Evolutionary conservation across 495 filamentous ascomycete genomes (phyloP), one percentile per base, ranked within the genome.

Genomic region (Gamarada debralockiae): DNA sequence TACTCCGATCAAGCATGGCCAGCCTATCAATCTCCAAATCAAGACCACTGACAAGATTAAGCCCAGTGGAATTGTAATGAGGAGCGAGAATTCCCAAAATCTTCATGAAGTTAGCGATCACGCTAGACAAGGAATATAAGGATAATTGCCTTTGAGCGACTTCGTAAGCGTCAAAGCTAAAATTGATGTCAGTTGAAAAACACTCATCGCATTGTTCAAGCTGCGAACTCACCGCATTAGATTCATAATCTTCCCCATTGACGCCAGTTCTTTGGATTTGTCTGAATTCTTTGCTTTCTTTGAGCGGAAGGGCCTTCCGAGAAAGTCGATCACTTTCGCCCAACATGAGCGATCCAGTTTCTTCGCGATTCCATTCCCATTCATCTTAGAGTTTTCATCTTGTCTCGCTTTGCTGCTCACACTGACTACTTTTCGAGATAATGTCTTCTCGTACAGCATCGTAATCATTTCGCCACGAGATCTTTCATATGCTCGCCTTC

Each of bases 401-500:
- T 55, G 39, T 6, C 61, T 14, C 5, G 52, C 48, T 50, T 54
- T 53, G 53, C 56, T 73, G 40, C 68, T 68, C 24, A 75, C 63
- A 8, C 81, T 80, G 49, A 87, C 76, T 0, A 88, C 78, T 67
- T 92, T 92, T 27, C 89, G 71, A 4, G 81, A 78, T 8, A 93
- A 67, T 0, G 87, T 89, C 68, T 95, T 95, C 62, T 90, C 88
- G 51, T 91, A 91, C 22, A 93, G 73, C 80, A 90, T 91, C 49
- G 88, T 92, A 44, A 95, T 84, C 82, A 92, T 83, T 63, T 92
- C 89, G 8, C 89, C 89, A 38, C 89, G 72, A 4, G 85, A 87
- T 44, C 89, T 73, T 60, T 95, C 89, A 58, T 92, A 95, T 51
- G 76, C 76, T 46, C 89, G 77, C 43, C 89, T 76, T 47, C 79